Conservation (phyloP, 108 stramenopile species). For the Skeletonema menzelii region DNA sequence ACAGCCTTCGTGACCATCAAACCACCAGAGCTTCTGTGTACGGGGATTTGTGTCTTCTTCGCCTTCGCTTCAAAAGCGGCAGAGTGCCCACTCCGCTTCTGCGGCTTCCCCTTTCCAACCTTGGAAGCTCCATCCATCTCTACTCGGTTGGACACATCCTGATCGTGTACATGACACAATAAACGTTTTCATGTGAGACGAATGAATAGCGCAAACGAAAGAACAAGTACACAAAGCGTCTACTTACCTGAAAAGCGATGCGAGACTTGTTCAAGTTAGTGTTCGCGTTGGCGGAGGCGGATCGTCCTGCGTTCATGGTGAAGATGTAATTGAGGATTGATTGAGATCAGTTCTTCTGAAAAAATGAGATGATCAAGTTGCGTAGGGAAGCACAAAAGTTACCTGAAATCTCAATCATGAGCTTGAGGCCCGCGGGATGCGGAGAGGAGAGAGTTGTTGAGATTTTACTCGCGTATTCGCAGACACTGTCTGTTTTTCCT, state of each 20-base stretch:
- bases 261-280: not conserved
- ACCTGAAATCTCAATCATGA: not conserved
- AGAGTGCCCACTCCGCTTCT: not conserved
- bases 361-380: not conserved
- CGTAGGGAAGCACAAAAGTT: not conserved
- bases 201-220: not conserved
- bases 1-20: not conserved
- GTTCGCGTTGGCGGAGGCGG: not conserved
- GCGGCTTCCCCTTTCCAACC: slow-evolving; percentile 5
- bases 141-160: slow-evolving; percentile 32
- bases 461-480: not conserved
- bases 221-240: not conserved
- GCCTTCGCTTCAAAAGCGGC: not conserved
- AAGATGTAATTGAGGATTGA: not conserved
- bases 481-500: too few species aligned
- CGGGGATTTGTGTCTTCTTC: not conserved
- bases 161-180: not conserved
- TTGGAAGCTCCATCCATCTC: slow-evolving; percentile 12
- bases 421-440: not conserved
- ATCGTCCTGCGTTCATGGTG: not conserved
- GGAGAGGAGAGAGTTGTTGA: not conserved
- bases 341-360: not conserved
- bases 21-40: not conserved
- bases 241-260: slow-evolving; percentile 24
- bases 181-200: not conserved